Evolutionary conservation across 169 alveolate genomes (phyloP).

Genomic region (Babesia microti): DNA sequence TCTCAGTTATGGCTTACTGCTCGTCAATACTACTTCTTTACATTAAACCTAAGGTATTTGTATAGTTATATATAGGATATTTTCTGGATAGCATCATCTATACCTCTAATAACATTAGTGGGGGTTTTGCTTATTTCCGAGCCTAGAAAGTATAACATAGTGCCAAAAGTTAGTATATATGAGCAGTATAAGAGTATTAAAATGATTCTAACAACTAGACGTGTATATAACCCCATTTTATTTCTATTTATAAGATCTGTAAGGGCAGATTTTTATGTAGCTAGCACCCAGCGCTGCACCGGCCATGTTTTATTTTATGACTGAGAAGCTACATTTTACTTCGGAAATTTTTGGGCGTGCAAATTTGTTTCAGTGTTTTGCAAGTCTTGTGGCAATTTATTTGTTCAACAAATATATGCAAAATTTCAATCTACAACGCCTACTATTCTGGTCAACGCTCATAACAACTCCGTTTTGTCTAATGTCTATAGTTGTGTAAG

Average conservation of each 20-base stretch:
- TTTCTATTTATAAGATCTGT: constrained; percentile 44
- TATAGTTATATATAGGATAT: constrained; percentile 31
- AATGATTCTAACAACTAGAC: no score
- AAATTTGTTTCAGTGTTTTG: constrained; percentile 66
- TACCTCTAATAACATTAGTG: constrained; percentile 55
- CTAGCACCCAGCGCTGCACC: constrained; percentile 75
- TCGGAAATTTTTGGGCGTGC: constrained; percentile 71
- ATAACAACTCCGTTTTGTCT: constrained; percentile 61
- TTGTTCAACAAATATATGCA: constrained; percentile 52
- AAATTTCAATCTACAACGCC: constrained; percentile 43
- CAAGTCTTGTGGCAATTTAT: constrained; percentile 64
- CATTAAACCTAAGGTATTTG: constrained; percentile 25
- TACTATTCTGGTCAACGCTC: constrained; percentile 60
- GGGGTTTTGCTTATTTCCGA: constrained; percentile 58
- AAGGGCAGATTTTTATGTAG: constrained; percentile 49
- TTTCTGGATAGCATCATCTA: constrained; percentile 57
- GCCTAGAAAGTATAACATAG: constrained; percentile 15
- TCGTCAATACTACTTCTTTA: constrained; percentile 53
- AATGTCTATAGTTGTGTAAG: constrained; percentile 56
- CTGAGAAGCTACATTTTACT: constrained; percentile 68
- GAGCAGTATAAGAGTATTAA: no score
- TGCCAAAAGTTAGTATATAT: constrained; percentile 14
- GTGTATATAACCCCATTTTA: constrained; percentile 20
- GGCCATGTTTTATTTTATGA: constrained; percentile 72
- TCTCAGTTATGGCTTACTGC: constrained; percentile 66